Conservation (phyloP, 164 flowering plant species). For the Echeveria elegans region DNA sequence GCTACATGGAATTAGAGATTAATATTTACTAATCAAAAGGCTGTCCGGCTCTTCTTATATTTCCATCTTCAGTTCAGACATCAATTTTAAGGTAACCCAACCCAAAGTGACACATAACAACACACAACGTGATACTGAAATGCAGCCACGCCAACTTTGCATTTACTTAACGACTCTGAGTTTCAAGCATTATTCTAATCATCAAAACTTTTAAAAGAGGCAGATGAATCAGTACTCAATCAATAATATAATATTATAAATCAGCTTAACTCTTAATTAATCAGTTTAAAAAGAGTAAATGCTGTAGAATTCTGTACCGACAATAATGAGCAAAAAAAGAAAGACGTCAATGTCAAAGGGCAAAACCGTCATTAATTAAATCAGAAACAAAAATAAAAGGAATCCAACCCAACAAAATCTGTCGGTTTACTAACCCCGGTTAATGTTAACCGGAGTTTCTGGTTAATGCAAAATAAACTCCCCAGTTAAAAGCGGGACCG, state of each 20-base stretch:
- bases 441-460: not conserved
- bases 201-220: too few species aligned
- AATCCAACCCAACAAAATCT: not conserved
- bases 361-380: not conserved
- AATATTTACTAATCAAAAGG: not conserved
- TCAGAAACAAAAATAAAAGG: not conserved
- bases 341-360: not conserved
- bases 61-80: not conserved
- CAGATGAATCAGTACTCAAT: too few species aligned
- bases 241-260: too few species aligned
- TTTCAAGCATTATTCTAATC: too few species aligned
- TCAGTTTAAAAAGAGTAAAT: too few species aligned
- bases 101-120: not conserved
- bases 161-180: too few species aligned
- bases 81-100: not conserved
- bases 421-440: slow-evolving; percentile 6
- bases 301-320: not conserved
- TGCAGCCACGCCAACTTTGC: not conserved
- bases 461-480: slow-evolving; percentile 6
- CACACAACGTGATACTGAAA: not conserved
- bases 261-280: too few species aligned
- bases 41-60: not conserved
- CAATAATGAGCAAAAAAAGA: not conserved
- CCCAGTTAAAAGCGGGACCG: slow-evolving; percentile 8
- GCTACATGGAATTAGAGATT: not conserved